These are phyloP conservation scores for Huntiella savannae DNA, from an alignment of 2,329 filamentous ascomycete species.

Conservation along the genomic window DNA sequence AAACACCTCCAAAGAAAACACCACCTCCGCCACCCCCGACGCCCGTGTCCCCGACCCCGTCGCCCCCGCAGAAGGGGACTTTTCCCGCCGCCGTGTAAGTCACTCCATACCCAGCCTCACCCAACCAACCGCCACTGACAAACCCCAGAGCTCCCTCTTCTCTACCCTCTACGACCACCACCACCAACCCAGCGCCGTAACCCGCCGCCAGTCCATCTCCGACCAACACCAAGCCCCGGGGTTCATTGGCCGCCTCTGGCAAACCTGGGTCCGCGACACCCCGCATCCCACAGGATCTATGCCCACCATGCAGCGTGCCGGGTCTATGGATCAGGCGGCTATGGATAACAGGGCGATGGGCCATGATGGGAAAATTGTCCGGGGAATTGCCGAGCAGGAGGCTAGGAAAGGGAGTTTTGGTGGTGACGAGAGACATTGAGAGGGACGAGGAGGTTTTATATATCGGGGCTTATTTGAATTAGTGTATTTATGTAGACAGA, in stretches of 20 bases:
- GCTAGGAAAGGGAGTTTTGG: too few species aligned
- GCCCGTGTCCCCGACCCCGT: neutral
- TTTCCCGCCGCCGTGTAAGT: slow-evolving; percentile 5
- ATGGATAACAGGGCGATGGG: too few species aligned
- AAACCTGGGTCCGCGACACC: slow-evolving; percentile 17
- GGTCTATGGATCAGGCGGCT: too few species aligned
- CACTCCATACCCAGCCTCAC: neutral
- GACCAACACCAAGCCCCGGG: slow-evolving; percentile 32
- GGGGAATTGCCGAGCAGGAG: too few species aligned
- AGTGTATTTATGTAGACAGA: too few species aligned
- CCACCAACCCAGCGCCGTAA: slow-evolving; percentile 23
- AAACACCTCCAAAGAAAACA: neutral
- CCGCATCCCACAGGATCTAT: too few species aligned
- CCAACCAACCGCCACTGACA: neutral
- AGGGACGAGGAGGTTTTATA: too few species aligned
- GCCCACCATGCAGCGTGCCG: too few species aligned
- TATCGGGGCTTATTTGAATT: too few species aligned
- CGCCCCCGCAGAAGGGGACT: neutral
- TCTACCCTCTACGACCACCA: slow-evolving; percentile 33
- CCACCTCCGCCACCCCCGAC: slow-evolving; percentile 1
- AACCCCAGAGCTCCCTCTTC: slow-evolving; percentile 18
- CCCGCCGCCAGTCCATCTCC: slow-evolving; percentile 34
- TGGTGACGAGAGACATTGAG: too few species aligned
- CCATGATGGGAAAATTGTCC: too few species aligned
- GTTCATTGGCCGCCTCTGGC: slow-evolving; percentile 36